Evolutionary conservation across 768 basidiomycete species (phyloP).

Genomic region (Gloeopeniophorella convolvens): DNA sequence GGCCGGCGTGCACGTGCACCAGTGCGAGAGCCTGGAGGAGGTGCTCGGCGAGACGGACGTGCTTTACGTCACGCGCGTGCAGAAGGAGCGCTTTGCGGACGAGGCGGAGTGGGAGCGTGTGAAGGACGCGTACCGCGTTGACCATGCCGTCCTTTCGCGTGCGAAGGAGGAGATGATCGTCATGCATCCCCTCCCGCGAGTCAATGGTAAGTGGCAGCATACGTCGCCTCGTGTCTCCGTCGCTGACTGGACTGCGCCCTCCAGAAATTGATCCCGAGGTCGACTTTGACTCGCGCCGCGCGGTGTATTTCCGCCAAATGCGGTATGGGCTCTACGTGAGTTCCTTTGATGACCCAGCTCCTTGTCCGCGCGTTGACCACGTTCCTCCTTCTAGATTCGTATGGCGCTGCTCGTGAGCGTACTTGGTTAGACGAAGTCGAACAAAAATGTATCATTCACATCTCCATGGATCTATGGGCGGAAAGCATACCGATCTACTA

Average conservation of each 20-base stretch:
- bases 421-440: constrained; percentile 13
- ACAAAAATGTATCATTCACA: not conserved
- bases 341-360: constrained; percentile 20
- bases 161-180: constrained; percentile 98
- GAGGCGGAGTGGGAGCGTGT: constrained; percentile 84
- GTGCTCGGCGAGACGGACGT: constrained; percentile 92
- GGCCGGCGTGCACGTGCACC: constrained; percentile 70
- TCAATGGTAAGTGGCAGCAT: constrained; percentile 54
- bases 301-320: constrained; percentile 98
- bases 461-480: too few species aligned
- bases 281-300: constrained; percentile 90
- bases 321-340: constrained; percentile 94
- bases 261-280: constrained; percentile 98
- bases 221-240: not conserved
- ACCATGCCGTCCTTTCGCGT: constrained; percentile 86
- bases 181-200: constrained; percentile 97
- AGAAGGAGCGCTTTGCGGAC: constrained; percentile 85
- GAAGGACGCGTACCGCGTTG: constrained; percentile 87
- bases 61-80: constrained; percentile 91
- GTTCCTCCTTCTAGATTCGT: constrained; percentile 33
- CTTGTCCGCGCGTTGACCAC: not conserved
- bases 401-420: constrained; percentile 50
- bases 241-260: constrained; percentile 16
- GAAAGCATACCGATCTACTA: too few species aligned
- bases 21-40: constrained; percentile 86